Percentiles rank a stretch among this genome's conserved stretches.
Evolutionary conservation across 2,329 filamentous ascomycete species (phyloP).

Genomic region (Aquanectria penicillioides): DNA sequence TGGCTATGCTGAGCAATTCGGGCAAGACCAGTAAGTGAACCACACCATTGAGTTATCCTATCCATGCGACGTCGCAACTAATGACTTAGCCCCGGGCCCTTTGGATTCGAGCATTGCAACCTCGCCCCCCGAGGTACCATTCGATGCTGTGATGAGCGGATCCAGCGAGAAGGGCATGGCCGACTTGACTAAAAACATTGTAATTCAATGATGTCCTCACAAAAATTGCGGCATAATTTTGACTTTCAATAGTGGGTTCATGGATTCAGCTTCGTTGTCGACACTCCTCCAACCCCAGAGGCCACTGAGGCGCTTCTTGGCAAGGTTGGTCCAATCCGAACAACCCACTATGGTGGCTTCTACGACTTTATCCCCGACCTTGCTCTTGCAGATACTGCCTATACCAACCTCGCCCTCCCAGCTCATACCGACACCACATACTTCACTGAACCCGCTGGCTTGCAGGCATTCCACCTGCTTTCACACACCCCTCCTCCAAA

Average conservation of each 20-base stretch:
- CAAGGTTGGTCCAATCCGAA: constrained; percentile 85
- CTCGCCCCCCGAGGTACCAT: constrained; percentile 68
- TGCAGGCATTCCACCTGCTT: constrained; percentile 93
- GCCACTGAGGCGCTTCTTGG: constrained; percentile 80
- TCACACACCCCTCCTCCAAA: constrained; percentile 66
- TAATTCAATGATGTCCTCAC: no score
- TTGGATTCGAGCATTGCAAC: constrained; percentile 47
- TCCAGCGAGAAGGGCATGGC: constrained; percentile 63
- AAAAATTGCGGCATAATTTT: no score
- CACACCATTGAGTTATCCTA: no score
- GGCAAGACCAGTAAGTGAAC: constrained; percentile 33
- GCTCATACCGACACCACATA: constrained; percentile 97
- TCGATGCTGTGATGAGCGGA: constrained; percentile 66
- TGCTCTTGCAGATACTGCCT: constrained; percentile 88
- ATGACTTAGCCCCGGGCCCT: constrained; percentile 19
- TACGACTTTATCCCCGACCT: constrained; percentile 91
- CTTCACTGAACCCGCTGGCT: constrained; percentile 89
- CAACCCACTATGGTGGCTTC: constrained; percentile 87
- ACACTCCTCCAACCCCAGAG: constrained; percentile 72
- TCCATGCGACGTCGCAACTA: neutral
- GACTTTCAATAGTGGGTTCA: constrained; percentile 62
- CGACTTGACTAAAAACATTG: constrained; percentile 72
- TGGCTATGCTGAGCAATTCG: constrained; percentile 30
- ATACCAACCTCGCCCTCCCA: constrained; percentile 84
- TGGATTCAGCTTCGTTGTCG: constrained; percentile 82